Evolutionary conservation across 495 filamentous ascomycete species (phyloP).

Genomic region (Platismatia glauca): DNA sequence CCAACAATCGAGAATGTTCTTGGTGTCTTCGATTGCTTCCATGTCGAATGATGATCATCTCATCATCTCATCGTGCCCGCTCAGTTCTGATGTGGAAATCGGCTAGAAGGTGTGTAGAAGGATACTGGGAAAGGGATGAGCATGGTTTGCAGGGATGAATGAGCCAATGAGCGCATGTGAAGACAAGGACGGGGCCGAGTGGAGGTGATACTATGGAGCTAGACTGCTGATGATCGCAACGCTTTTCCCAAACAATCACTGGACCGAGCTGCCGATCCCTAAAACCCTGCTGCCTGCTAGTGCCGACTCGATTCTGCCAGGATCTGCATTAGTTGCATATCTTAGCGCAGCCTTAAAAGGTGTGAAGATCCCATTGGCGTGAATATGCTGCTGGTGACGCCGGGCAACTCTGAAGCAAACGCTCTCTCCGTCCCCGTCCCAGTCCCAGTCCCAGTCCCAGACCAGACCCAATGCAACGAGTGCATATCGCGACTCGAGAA

Average conservation of each 20-base stretch:
- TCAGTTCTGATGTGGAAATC: slow-evolving; percentile 8
- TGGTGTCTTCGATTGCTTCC: slow-evolving; percentile 16
- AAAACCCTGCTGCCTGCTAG: not conserved
- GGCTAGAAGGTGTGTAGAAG: slow-evolving; percentile 21
- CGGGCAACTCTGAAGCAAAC: slow-evolving; percentile 16
- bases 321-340: not conserved
- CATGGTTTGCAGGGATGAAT: no score
- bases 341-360: not conserved
- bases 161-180: not conserved
- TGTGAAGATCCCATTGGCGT: slow-evolving; percentile 4
- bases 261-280: slow-evolving; percentile 19
- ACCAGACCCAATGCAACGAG: not conserved
- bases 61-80: slow-evolving; percentile 13
- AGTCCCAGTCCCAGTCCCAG: not conserved
- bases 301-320: not conserved
- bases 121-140: slow-evolving; percentile 4
- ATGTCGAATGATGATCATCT: no score
- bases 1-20: not conserved
- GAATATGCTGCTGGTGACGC: not conserved
- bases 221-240: slow-evolving; percentile 13
- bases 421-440: no score
- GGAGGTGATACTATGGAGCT: not conserved
- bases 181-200: not conserved
- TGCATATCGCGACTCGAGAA: slow-evolving; percentile 16
- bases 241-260: slow-evolving; percentile 12